phyloP scores from a whole-genome alignment of 2,329 filamentous ascomycete species.

The Polytolypa hystricis region DNA sequence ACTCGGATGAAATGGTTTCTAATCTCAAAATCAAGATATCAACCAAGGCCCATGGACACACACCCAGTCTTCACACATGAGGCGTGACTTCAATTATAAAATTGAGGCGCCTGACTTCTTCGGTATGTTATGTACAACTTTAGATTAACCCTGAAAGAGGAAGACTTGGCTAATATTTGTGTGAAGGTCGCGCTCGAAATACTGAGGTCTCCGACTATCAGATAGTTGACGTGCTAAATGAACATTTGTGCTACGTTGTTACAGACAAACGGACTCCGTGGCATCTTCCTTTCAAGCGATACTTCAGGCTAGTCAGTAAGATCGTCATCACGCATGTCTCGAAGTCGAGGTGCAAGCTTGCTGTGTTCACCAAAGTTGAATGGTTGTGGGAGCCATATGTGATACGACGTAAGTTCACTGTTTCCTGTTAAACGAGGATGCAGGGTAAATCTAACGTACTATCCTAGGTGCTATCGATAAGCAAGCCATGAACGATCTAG shows the following conservation, averaged over 20 bases:
- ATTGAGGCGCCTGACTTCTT: slow-evolving; percentile 58
- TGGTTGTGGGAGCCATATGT: slow-evolving; percentile 60
- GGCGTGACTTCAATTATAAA: slow-evolving; percentile 69
- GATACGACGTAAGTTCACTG: slow-evolving; percentile 29
- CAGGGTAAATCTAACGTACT: slow-evolving; percentile 3
- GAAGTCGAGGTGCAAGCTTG: slow-evolving; percentile 85
- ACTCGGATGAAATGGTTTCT: slow-evolving; percentile 14
- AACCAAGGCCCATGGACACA: slow-evolving; percentile 76
- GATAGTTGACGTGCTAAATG: slow-evolving; percentile 69
- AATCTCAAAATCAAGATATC: slow-evolving; percentile 51
- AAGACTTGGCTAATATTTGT: slow-evolving; percentile 10
- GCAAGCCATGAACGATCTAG: slow-evolving; percentile 59
- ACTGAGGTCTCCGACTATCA: slow-evolving; percentile 69
- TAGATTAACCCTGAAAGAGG: too few relatives aligned
- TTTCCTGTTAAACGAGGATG: neutral
- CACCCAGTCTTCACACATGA: slow-evolving; percentile 58
- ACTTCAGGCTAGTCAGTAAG: slow-evolving; percentile 76
- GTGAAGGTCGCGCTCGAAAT: slow-evolving; percentile 37
- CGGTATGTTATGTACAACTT: slow-evolving; percentile 33
- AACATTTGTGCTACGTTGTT: slow-evolving; percentile 61
- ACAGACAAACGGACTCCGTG: slow-evolving; percentile 57
- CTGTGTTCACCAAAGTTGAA: slow-evolving; percentile 76
- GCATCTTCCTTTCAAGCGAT: slow-evolving; percentile 72
- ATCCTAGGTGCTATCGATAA: slow-evolving; percentile 45
- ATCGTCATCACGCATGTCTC: slow-evolving; percentile 87